Base-by-base conservation (phyloP, 805 yeast species). In the Schwanniomyces sp. region DNA sequence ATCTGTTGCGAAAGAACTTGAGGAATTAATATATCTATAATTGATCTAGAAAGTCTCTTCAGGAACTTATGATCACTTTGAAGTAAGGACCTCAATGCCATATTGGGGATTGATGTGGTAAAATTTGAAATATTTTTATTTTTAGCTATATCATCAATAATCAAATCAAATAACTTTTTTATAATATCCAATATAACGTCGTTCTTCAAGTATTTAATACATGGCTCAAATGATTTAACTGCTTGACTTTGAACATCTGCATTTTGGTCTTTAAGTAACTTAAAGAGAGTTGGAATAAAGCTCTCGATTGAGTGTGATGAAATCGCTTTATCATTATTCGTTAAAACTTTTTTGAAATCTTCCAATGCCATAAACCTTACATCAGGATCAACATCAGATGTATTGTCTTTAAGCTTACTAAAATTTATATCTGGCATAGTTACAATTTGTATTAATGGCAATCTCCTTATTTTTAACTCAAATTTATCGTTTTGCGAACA, bases 311-410 rank as follows among this genome's bases (percentile, higher is more conserved):
- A 56, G 48, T 50, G 49, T 46, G 51, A 65, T 47, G 55, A 55
- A 50, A 61, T 57, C 57, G 54, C 54, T 18, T 45, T 45, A 47
- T 48, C 51, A 50, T 66, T 43, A 48, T 56, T 52, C 32, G 46
- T 51, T 18, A 79, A 57, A 41, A 67, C 58, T 58, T 78, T 78
- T 55, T 78, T 80, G 56, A 88, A 74, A 58, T 89, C 96, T 55
- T 80, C 86, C 46, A 89, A 69, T 2, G 91, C 95, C 96, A 89
- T 89, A 67, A 83, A 89, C 61, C 96, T 72, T 54, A 86, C 69
- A 60, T 89, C 96, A 3, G 94, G 86, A 56, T 89, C 96, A 2
- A 84, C 84, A 53, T 84, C 88, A 37, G 70, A 70, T 11, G 84
- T 79, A 53, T 75, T 74, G 34, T 75, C 78, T 47, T 59, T 66